A percentile compares a stretch with the other conserved stretches of the same genome.
Conservation (phyloP, 2,329 filamentous ascomycete species). For the Cordyceps tenuipes region DNA sequence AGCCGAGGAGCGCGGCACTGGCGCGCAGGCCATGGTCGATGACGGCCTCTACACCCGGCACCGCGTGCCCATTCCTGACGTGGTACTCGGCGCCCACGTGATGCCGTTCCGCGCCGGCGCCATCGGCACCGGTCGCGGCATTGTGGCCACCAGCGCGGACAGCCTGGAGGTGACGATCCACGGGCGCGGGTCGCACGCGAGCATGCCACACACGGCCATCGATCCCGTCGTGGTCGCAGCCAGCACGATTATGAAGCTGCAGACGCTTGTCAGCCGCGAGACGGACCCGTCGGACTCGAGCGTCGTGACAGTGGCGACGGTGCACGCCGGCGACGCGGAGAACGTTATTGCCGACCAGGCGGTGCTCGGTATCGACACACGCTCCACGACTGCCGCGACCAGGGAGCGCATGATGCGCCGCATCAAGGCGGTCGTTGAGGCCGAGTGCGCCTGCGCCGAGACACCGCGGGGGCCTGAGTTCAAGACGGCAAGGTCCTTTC, state of each 20-base stretch:
- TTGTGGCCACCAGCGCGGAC: conserved; percentile 21
- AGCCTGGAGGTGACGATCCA: conserved; percentile 21
- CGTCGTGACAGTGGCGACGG: conserved; percentile 35
- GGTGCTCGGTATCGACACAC: conserved; percentile 32
- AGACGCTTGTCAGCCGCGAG: conserved; percentile 25
- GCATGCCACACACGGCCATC: conserved; percentile 32
- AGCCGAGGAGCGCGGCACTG: conserved; percentile 54
- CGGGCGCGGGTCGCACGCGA: conserved; percentile 35
- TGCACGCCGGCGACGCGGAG: conserved; percentile 32
- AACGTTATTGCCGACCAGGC: conserved; percentile 38
- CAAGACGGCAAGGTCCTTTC: conserved; percentile 32
- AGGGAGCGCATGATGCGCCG: conserved; percentile 27
- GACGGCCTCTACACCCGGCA: conserved; percentile 26
- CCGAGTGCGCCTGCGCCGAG: conserved; percentile 43
- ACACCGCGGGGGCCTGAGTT: conserved; percentile 35
- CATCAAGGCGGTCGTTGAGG: conserved; percentile 37
- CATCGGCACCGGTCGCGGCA: conserved; percentile 19
- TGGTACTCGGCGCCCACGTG: conserved; percentile 30
- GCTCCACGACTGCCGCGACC: conserved; percentile 24
- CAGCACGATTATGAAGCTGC: conserved; percentile 29
- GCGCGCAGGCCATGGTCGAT: conserved; percentile 39
- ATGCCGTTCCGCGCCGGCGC: conserved; percentile 24
- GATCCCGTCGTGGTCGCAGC: conserved; percentile 39
- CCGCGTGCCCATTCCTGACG: conserved; percentile 23
- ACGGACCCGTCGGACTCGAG: conserved; percentile 27